Evolutionary conservation across 495 filamentous ascomycete species (phyloP).

Genomic region (Neurospora tetrasperma): DNA sequence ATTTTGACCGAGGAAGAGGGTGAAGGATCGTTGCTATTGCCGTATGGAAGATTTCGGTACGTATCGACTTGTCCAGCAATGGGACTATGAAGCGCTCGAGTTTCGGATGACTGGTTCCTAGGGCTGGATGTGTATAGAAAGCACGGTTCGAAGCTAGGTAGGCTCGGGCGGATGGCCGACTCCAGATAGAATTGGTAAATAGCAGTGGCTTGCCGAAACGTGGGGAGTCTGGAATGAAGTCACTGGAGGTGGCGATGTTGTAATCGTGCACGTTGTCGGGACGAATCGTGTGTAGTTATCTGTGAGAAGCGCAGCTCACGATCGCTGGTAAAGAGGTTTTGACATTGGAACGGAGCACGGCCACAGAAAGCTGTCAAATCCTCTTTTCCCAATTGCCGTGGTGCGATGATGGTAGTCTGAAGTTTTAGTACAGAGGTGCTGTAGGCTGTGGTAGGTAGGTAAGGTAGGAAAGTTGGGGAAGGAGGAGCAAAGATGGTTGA

Average conservation of each 20-base stretch:
- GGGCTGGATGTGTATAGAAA: background rate
- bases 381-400: background rate
- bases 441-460: background rate
- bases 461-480: conserved; percentile 2
- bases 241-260: background rate
- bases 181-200: background rate
- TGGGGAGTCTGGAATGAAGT: background rate
- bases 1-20: conserved; percentile 18
- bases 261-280: background rate
- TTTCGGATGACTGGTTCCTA: background rate
- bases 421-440: background rate
- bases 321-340: conserved; percentile 7
- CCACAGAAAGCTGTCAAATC: conserved; percentile 6
- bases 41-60: background rate
- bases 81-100: background rate
- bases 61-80: background rate
- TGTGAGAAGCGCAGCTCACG: conserved; percentile 17
- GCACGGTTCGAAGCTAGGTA: background rate
- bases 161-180: background rate
- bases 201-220: background rate
- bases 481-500: conserved; percentile 1
- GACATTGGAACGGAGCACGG: conserved; percentile 10
- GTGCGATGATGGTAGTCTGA: background rate
- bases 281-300: background rate
- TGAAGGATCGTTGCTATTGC: background rate